A percentile compares a stretch with the other conserved stretches of the same genome.
Evolutionary conservation across 108 stramenopile species (phyloP).

Genomic region (Stephanodiscus minutulus): DNA sequence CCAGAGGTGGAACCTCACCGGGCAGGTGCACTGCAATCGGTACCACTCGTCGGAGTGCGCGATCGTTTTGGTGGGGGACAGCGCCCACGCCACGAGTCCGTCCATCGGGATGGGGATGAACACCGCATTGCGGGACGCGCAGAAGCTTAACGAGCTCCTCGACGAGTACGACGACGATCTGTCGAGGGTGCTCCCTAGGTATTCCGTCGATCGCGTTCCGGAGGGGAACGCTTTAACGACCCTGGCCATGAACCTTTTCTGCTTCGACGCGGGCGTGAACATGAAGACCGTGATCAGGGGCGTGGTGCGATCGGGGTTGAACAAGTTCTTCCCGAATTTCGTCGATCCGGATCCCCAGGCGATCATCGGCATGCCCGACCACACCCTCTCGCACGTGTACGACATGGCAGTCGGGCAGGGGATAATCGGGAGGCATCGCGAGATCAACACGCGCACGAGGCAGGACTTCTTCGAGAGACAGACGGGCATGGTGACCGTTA

Average conservation of each 20-base stretch:
- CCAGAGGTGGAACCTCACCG: constrained; percentile 61
- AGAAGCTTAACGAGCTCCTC: constrained; percentile 50
- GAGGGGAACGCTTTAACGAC: constrained; percentile 58
- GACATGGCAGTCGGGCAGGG: constrained; percentile 46
- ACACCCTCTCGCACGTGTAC: constrained; percentile 48
- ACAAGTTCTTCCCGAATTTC: constrained; percentile 38
- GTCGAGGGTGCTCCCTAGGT: constrained; percentile 47
- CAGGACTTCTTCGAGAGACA: constrained; percentile 52
- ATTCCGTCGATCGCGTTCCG: constrained; percentile 55
- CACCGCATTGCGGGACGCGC: constrained; percentile 64
- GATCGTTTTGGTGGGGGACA: constrained; percentile 56
- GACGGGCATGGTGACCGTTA: constrained; percentile 47
- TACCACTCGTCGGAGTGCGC: constrained; percentile 39
- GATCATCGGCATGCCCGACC: constrained; percentile 27
- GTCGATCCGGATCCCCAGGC: constrained; percentile 39
- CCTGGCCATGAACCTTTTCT: constrained; percentile 51
- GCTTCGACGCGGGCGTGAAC: constrained; percentile 42
- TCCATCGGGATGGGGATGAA: constrained; percentile 72
- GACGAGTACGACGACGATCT: constrained; percentile 50
- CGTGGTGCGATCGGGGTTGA: constrained; percentile 36
- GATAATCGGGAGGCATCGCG: constrained; percentile 43
- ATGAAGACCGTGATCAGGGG: constrained; percentile 22
- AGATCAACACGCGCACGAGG: constrained; percentile 46
- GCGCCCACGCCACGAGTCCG: constrained; percentile 61
- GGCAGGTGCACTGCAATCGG: constrained; percentile 59